Base-by-base conservation (phyloP, 2,329 filamentous ascomycete species). In the Diaporthe citrichinensis region DNA sequence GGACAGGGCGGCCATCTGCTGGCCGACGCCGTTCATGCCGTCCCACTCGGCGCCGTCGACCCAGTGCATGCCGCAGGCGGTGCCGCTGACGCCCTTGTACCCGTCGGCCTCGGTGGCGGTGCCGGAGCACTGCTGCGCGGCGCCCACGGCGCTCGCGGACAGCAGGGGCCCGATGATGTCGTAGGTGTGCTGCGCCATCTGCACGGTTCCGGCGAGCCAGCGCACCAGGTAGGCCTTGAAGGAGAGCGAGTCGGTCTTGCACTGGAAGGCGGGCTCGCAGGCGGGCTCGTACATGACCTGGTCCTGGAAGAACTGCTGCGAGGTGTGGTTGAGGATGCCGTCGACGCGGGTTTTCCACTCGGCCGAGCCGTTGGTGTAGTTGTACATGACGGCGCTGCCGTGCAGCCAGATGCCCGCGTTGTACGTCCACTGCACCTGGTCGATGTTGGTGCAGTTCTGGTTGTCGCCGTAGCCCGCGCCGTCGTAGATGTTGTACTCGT, bases 201-300 rank as follows among this genome's bases (percentile, higher is more conserved):
- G 82, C 15, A 83, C 81, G 5, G 83, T 82, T 28, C 81, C 80
- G 1, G 84, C 85, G 74, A 87, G 80, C 85, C 88, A 92, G 59
- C 90, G 89, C 46, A 87, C 82, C 9, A 91, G 84, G 80, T 90
- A 91, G 41, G 88, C 90, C 81, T 92, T 92, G 86, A 90, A 92
- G 20, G 85, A 86, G 74, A 86, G 84, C 81, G 91, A 89, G 78
- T 92, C 90, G 62, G 85, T 83, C 78, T 88, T 87, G 84, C 90
- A 92, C 7, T 79, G 82, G 57, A 82, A 81, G 57, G 78, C 53
- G 75, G 81, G 73, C 82, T 92, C 90, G 81, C 90, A 92, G 8
- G 86, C 84, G 25, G 82, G 82, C 79, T 92, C 90, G 81, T 85
- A 88, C 83, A 91, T 89, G 78, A 91, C 78, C 46, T 79, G 80